Evolutionary conservation across 164 flowering plant genomes (phyloP).

Genomic region (Saururus chinensis): DNA sequence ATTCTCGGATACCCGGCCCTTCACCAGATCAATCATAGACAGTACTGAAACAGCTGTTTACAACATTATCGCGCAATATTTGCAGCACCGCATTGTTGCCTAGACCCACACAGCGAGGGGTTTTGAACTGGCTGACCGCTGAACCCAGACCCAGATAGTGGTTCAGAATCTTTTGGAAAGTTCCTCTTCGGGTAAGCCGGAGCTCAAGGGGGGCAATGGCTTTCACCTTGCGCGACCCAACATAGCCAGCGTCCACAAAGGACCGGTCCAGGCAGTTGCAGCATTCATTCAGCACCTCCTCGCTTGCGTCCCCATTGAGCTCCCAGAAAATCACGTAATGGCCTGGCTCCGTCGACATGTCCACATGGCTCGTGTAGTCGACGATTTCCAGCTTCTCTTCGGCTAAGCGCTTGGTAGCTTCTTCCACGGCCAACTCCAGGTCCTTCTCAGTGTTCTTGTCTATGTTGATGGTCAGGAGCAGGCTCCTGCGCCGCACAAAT

Average conservation of each 20-base stretch:
- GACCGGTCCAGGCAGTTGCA: constrained; percentile 66
- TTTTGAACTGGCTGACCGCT: constrained; percentile 82
- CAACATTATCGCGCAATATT: constrained; percentile 52
- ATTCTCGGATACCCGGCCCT: no score
- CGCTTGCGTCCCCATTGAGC: constrained; percentile 44
- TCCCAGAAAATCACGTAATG: constrained; percentile 90
- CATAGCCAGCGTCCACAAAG: constrained; percentile 72
- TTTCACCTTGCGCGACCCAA: constrained; percentile 53
- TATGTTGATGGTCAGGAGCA: constrained; percentile 72
- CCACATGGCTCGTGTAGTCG: constrained; percentile 71
- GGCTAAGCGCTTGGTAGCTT: constrained; percentile 37
- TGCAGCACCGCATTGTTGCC: constrained; percentile 38
- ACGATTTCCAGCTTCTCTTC: constrained; percentile 54
- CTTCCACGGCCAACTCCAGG: constrained; percentile 66
- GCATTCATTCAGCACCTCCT: constrained; percentile 47
- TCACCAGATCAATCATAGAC: constrained; percentile 20
- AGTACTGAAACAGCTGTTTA: constrained; percentile 51
- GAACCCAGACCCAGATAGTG: constrained; percentile 52
- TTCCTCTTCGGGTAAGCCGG: constrained; percentile 50
- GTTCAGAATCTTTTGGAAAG: constrained; percentile 62
- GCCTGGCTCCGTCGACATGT: constrained; percentile 54
- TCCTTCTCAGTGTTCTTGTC: constrained; percentile 98
- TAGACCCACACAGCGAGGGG: constrained; percentile 62
- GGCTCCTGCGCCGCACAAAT: constrained; percentile 67
- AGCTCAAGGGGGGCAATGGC: constrained; percentile 78